A percentile compares a stretch with the other conserved stretches of the same genome.
Evolutionary conservation across 2,329 filamentous ascomycete genomes (phyloP).

Genomic region (Exophiala oligosperma): DNA sequence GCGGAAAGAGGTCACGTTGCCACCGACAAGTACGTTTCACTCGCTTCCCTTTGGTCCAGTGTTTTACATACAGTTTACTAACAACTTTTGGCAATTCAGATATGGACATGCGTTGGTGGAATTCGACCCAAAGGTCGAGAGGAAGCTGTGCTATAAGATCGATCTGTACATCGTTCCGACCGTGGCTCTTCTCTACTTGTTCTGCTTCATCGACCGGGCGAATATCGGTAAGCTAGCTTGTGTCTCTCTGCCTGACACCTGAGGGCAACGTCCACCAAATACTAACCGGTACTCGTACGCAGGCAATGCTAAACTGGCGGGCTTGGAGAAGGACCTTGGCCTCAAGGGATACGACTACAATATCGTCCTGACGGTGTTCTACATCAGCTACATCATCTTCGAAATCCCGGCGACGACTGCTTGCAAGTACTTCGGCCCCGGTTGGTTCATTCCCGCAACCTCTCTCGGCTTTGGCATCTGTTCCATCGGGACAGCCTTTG

Average conservation of each 20-base stretch:
- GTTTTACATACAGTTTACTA: not conserved
- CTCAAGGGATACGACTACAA: slow-evolving; percentile 69
- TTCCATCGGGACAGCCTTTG: slow-evolving; percentile 67
- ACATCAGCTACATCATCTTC: slow-evolving; percentile 71
- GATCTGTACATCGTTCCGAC: slow-evolving; percentile 67
- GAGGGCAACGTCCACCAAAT: not conserved
- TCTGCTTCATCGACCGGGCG: slow-evolving; percentile 70
- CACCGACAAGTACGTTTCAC: slow-evolving; percentile 45
- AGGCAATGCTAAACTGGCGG: slow-evolving; percentile 70
- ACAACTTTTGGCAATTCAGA: slow-evolving; percentile 29
- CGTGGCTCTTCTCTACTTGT: slow-evolving; percentile 66
- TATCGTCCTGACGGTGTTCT: slow-evolving; percentile 66
- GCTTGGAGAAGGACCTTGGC: slow-evolving; percentile 62
- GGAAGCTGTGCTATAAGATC: slow-evolving; percentile 62
- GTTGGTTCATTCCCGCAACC: slow-evolving; percentile 67
- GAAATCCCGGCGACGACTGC: slow-evolving; percentile 68
- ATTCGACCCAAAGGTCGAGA: slow-evolving; percentile 60
- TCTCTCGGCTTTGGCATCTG: slow-evolving; percentile 63
- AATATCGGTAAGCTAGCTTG: slow-evolving; percentile 59
- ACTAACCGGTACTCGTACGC: slow-evolving; percentile 41
- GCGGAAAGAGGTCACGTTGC: slow-evolving; percentile 46
- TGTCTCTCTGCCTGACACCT: not conserved
- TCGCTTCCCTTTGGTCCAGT: slow-evolving; percentile 1
- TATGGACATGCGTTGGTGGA: slow-evolving; percentile 52
- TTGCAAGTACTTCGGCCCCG: slow-evolving; percentile 71